Base-by-base conservation (phyloP, 1,139 yeast genomes). In the Pichia sp. region DNA sequence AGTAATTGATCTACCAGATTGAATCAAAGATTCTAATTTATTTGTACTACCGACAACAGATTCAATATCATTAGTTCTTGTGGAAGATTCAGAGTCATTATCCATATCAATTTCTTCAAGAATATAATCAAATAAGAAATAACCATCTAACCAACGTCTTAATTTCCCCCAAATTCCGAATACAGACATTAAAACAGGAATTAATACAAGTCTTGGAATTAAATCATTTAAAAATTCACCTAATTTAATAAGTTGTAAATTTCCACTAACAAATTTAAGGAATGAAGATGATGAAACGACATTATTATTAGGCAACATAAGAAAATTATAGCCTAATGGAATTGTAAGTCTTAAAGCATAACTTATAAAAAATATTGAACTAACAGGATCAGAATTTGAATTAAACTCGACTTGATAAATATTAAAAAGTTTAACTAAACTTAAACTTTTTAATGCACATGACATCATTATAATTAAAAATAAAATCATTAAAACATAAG, bases 261-360 rank as follows among this genome's bases (percentile, higher is more conserved):
- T 80, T 50, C 74, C 70, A 16, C 94, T 94, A 48, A 82, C 71
- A 68, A 89, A 84, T 39, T 62, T 59, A 52, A 75, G 78, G 54
- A 76, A 76, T 9, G 59, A 55, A 1, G 64, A 51, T 16, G 50
- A 48, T 16, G 49, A 65, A 52, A 43, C 50, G 16, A 55, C 44
- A 4, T 49, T 31, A 2, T 54, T 67, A 11, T 77, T 69, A 46
- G 82, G 70, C 38, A 86, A 65, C 29, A 85, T 83, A 43, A 85
- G 62, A 57, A 83, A 86, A 60, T 86, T 86, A 63, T 83, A 86
- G 27, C 86, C 77, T 49, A 86, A 67, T 4, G 95, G 95, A 13
- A 86, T 80, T 0, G 95, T 83, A 56, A 86, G 66, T 50, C 95
- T 76, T 41, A 91, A 85, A 26, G 85, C 78, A 55, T 86, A 86